Conservation (phyloP, 345 rosid genomes). For the Sapria himalayana region DNA sequence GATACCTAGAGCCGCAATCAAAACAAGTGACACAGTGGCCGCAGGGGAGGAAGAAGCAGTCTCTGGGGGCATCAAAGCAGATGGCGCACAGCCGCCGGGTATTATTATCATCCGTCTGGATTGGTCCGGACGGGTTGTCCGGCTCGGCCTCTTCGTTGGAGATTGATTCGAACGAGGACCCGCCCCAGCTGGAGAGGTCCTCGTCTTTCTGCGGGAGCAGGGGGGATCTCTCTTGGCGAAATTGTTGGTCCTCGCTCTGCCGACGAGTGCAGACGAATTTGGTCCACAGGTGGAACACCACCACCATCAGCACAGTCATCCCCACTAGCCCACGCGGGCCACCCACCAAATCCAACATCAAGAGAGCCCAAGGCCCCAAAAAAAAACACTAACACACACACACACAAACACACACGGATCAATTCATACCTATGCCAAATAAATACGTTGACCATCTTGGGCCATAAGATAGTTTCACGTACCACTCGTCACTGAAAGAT, state of each 20-base stretch:
- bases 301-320: conserved; percentile 43
- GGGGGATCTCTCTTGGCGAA: conserved; percentile 58
- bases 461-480: conserved; percentile 54
- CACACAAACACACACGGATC: too few relatives aligned
- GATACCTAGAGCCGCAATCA: conserved; percentile 78
- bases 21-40: conserved; percentile 91
- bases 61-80: conserved; percentile 96
- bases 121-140: conserved; percentile 30
- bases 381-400: too few relatives aligned
- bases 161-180: conserved; percentile 72
- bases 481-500: conserved; percentile 29
- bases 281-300: conserved; percentile 36
- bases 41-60: conserved; percentile 96
- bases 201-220: conserved; percentile 57
- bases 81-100: conserved; percentile 86
- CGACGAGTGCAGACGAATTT: conserved; percentile 24
- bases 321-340: too few relatives aligned
- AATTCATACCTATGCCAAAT: conserved; percentile 71
- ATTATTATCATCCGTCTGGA: conserved; percentile 40
- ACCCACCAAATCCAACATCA: conserved; percentile 8
- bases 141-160: conserved; percentile 49
- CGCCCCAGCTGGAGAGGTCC: conserved; percentile 79
- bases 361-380: neutral
- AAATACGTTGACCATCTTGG: conserved; percentile 88
- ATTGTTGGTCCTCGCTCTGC: too few relatives aligned